Percentiles rank a stretch among this genome's conserved stretches.
phyloP scores from a whole-genome alignment of 1,284 basidiomycete species.

The Melampsora americana region DNA sequence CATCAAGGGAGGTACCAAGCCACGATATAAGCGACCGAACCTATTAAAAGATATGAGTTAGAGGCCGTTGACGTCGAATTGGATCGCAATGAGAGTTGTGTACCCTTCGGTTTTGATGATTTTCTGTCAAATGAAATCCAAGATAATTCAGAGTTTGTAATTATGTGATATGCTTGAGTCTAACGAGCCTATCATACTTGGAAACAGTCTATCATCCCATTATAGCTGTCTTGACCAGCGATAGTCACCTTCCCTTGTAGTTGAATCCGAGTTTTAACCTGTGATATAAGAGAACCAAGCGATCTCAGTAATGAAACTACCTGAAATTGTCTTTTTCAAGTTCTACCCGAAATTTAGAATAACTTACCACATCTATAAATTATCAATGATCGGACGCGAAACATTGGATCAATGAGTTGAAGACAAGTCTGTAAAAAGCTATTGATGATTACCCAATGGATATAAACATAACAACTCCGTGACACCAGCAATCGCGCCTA shows the following conservation, averaged over 20 bases:
- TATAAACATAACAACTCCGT: conserved; percentile 88
- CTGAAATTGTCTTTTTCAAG: conserved; percentile 47
- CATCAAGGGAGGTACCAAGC: conserved; percentile 86
- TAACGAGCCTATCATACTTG: conserved; percentile 58
- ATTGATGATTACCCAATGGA: conserved; percentile 69
- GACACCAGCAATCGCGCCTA: conserved; percentile 54
- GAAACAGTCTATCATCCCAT: conserved; percentile 75
- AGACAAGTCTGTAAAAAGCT: conserved; percentile 9
- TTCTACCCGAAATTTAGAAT: conserved; percentile 49
- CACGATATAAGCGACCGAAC: conserved; percentile 79
- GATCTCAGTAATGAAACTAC: conserved; percentile 48
- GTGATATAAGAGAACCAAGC: background rate
- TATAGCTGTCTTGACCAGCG: conserved; percentile 56
- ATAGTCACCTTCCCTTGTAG: conserved; percentile 73
- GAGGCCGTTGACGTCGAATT: background rate
- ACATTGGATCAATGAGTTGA: background rate
- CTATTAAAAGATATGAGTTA: conserved; percentile 57
- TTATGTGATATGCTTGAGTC: conserved; percentile 53
- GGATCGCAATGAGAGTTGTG: conserved; percentile 13
- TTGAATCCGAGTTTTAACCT: conserved; percentile 96
- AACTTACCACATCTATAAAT: conserved; percentile 50
- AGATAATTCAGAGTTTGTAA: background rate
- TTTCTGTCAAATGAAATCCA: conserved; percentile 13
- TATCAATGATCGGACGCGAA: conserved; percentile 50
- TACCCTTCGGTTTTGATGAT: conserved; percentile 39